Evolutionary conservation across 805 yeast genomes (phyloP).

Genomic region (Candida tallmaniae): DNA sequence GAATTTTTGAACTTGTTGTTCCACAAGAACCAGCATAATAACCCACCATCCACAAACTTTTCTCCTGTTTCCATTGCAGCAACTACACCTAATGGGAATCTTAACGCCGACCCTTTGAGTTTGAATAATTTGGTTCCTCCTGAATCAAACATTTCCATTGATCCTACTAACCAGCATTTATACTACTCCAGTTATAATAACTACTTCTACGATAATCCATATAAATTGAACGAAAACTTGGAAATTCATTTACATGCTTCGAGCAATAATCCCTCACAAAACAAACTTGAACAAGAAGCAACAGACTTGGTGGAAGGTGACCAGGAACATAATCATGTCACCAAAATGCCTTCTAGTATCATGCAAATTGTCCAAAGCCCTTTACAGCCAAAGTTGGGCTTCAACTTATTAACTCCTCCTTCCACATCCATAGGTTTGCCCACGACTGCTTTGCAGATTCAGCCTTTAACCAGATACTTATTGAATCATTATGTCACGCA

Average conservation of each 20-base stretch:
- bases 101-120: constrained; percentile 7
- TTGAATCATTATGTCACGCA: constrained; percentile 67
- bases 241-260: constrained; percentile 44
- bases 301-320: constrained; percentile 35
- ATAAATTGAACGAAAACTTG: constrained; percentile 31
- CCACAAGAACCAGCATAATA: constrained; percentile 34
- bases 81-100: constrained; percentile 1
- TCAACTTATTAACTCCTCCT: constrained; percentile 32
- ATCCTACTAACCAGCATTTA: constrained; percentile 32
- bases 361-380: constrained; percentile 45
- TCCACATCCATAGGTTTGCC: constrained; percentile 39
- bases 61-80: constrained; percentile 9
- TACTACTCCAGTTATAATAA: constrained; percentile 37
- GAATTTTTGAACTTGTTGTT: constrained; percentile 49
- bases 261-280: constrained; percentile 7
- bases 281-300: constrained; percentile 18
- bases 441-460: constrained; percentile 55
- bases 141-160: constrained; percentile 18
- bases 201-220: constrained; percentile 37
- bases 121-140: constrained; percentile 5
- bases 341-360: constrained; percentile 50
- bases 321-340: constrained; percentile 24
- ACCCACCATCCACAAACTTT: constrained; percentile 2
- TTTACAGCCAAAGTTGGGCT: constrained; percentile 38
- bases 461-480: constrained; percentile 68